phyloP scores from a whole-genome alignment of 225 moss, liverwort and hornwort genomes.

The Sphagnum tenellum region DNA sequence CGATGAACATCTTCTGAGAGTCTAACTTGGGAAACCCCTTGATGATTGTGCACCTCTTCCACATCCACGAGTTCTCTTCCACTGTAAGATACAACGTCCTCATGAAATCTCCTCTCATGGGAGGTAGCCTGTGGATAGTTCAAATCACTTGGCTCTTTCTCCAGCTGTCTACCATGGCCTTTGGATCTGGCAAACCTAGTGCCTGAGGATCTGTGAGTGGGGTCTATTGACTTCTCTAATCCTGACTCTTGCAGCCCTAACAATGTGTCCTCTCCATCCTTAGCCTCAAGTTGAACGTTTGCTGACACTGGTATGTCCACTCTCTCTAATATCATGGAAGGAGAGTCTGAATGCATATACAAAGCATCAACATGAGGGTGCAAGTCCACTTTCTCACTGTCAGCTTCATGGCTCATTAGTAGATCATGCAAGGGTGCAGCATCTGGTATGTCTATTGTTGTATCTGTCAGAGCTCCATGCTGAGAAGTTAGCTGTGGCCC shows the following conservation, averaged over 20 bases:
- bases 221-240: slow-evolving; percentile 4
- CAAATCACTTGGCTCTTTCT: slow-evolving; percentile 15
- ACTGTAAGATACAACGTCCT: slow-evolving; percentile 5
- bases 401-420: too few species aligned
- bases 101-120: neutral
- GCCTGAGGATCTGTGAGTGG: neutral
- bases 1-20: slow-evolving; percentile 22
- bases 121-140: too few species aligned
- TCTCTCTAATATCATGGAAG: slow-evolving; percentile 1
- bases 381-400: too few species aligned
- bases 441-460: too few species aligned
- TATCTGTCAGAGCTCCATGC: too few species aligned
- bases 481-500: too few species aligned
- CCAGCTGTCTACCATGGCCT: slow-evolving; percentile 11
- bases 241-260: slow-evolving; percentile 3
- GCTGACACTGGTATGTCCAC: slow-evolving; percentile 12
- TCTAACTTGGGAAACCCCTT: slow-evolving; percentile 15
- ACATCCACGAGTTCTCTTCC: slow-evolving; percentile 10
- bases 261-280: slow-evolving; percentile 11
- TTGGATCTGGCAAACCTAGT: too few species aligned
- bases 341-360: slow-evolving; percentile 13
- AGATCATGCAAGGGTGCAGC: too few species aligned
- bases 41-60: slow-evolving; percentile 2
- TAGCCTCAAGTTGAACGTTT: slow-evolving; percentile 19
- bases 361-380: slow-evolving; percentile 14